Evolutionary conservation across 1,139 yeast genomes (phyloP), one percentile per base, ranked within the genome.

Genomic region (Nakaseomyces uthaithaninus): DNA sequence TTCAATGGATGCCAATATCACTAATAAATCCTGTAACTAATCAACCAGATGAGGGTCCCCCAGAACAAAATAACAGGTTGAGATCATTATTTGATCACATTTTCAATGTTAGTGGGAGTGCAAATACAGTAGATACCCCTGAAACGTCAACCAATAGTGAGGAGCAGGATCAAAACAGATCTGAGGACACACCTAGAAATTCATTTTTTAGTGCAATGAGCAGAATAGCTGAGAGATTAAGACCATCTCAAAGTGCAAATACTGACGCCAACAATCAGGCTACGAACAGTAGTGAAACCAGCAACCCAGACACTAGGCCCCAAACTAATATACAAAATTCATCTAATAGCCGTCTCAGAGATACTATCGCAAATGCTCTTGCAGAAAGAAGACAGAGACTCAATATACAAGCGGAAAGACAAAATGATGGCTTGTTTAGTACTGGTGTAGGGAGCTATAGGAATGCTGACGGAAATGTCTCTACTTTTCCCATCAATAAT

Each of bases 391-490:
- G 37, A 34, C 4, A 23, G 11, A 25, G 37, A 25, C 11, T 17
- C 18, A 37, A 30, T 26, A 28, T 14, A 10, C 23, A 23, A n/a
- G 11, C 28, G 10, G 33, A 27, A 7, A 7, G n/a, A 4, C 10
- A 8, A 3, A 17, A 20, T 23, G 41, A 31, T 33, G 37, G 33
- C 36, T 26, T 47, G 41, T 47, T 47, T 37, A 44, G 40, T 41
- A 33, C 46, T 12, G 50, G 50, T 20, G 50, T 47, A 15, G 50
- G 46, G 11, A 47, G 50, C 27, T 47, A 42, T 38, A 42, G 50
- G 39, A 42, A 43, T 27, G 47, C 33, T 12, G 41, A 39, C 14
- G 50, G 50, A 15, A 41, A 36, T 27, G 48, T 47, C 11, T 42
- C 47, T 15, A 47, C 48, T 12, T 24, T 27, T 20, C 15, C 16